Base-by-base conservation (phyloP, 495 filamentous ascomycete species). In the Tuber magnatum region DNA sequence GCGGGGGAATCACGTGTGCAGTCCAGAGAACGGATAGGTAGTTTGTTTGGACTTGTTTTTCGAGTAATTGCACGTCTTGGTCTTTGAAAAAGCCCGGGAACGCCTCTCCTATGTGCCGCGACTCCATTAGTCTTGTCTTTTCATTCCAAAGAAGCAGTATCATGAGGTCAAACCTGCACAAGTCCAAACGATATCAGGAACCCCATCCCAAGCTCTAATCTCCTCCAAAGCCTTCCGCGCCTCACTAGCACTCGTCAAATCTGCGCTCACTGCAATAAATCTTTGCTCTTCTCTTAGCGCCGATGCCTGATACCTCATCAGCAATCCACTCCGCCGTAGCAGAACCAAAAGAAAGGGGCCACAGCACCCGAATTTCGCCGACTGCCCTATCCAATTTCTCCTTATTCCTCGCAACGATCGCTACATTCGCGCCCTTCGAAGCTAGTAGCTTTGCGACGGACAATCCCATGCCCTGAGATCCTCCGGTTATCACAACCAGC, bases 121-220 rank as follows among this genome's bases (percentile, higher is more conserved):
- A 44, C 70, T 40, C 22, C 39, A 40, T 74, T 24, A 74, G 61
- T 73, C 68, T 41, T 72, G 10, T 71, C 22, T 38, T 41, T 40
- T 32, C 10, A 14, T 71, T 71, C 20, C 28, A 32, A 41, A 41
- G 39, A 24, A 40, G 38, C 6, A 40, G 35, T 24, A 9, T 46
- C 28, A 40, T 10, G 35, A 20, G 35, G 5, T 65, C 56, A 65
- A 65, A 42, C 81, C 81, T 20, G 95, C 96, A 75, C 92, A 90
- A 83, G 92, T 94, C 94, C 95, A 98, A 68, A 97, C 91, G 73
- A 97, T 87, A 80, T 97, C 94, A 0, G 93, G 93, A 16, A 89
- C 84, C 35, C 84, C 78, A 51, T 89, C 90, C 95, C 94, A 98
- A n/a, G 87, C 84, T 14, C 89, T 91, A 72, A 90, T 90, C 82